Conservation (phyloP, 116 monocot genomes). For the Trichopus zeylanicus region DNA sequence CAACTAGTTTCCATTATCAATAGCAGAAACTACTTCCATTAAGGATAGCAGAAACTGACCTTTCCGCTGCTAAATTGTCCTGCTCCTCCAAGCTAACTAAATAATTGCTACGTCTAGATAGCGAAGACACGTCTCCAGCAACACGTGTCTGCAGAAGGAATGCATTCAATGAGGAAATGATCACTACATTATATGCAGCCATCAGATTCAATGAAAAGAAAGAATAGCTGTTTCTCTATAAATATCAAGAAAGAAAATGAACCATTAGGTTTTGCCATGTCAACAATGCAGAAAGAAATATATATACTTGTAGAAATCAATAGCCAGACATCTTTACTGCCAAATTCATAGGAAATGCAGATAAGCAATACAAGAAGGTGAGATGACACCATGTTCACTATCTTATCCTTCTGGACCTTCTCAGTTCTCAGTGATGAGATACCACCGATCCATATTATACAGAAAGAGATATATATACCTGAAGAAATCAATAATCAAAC, state of each 20-base stretch:
- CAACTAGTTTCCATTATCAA: background rate
- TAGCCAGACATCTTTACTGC: too few species aligned
- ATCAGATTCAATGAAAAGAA: background rate
- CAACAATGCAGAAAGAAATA: background rate
- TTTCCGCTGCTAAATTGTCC: conserved; percentile 12
- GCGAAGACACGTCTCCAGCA: too few species aligned
- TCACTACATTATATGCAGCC: background rate
- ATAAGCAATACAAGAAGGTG: too few species aligned
- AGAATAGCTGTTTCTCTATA: background rate
- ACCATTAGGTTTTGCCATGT: background rate
- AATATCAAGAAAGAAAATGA: background rate
- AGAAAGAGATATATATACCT: too few species aligned
- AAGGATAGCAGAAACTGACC: conserved; percentile 11
- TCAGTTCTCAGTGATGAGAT: too few species aligned
- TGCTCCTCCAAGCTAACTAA: conserved; percentile 11
- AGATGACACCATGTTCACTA: too few species aligned
- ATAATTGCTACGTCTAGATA: conserved; percentile 7
- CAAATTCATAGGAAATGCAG: too few species aligned
- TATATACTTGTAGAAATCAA: too few species aligned
- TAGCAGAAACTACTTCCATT: background rate
- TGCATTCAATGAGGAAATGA: conserved; percentile 6
- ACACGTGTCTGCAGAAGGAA: conserved; percentile 19
- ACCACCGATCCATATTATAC: too few species aligned
- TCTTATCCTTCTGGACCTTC: too few species aligned
- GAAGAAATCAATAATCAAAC: too few species aligned